Percentiles rank a stretch among this genome's conserved stretches.
phyloP scores from a whole-genome alignment of 139 green algal genomes.

The Ulvella scutata region DNA sequence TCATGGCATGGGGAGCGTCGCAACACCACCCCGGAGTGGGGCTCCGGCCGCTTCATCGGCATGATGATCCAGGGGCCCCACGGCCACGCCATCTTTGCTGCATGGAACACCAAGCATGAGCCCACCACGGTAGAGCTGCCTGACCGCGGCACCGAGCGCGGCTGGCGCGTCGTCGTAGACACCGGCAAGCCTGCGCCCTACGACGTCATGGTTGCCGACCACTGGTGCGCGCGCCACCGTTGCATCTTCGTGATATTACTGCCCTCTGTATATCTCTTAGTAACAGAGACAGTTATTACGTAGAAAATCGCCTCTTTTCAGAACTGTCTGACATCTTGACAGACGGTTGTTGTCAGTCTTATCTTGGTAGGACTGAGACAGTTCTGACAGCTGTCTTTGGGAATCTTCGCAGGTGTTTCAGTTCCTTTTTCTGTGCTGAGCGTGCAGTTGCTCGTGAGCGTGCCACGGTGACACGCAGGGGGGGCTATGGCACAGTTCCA shows the following conservation, averaged over 20 bases:
- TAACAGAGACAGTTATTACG: not conserved
- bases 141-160: slow-evolving; percentile 28
- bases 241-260: no score
- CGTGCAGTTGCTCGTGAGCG: slow-evolving; percentile 13
- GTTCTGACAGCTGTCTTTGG: no score
- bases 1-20: slow-evolving; percentile 5
- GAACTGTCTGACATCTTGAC: not conserved
- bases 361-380: no score
- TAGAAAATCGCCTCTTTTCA: not conserved
- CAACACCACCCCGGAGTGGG: not conserved
- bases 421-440: no score
- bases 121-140: slow-evolving; percentile 35
- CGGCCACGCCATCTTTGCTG: not conserved
- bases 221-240: no score
- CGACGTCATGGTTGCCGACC: slow-evolving; percentile 59
- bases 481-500: no score
- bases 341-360: no score
- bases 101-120: not conserved
- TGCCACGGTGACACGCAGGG: not conserved
- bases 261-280: slow-evolving; percentile 13
- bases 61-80: not conserved
- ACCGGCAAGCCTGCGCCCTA: slow-evolving; percentile 40
- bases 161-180: slow-evolving; percentile 38
- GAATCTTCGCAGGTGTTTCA: no score
- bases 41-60: not conserved